These are phyloP conservation scores for Phytopythium kandeliae DNA, from an alignment of 352 stramenopile genomes.

Conservation along the genomic window DNA sequence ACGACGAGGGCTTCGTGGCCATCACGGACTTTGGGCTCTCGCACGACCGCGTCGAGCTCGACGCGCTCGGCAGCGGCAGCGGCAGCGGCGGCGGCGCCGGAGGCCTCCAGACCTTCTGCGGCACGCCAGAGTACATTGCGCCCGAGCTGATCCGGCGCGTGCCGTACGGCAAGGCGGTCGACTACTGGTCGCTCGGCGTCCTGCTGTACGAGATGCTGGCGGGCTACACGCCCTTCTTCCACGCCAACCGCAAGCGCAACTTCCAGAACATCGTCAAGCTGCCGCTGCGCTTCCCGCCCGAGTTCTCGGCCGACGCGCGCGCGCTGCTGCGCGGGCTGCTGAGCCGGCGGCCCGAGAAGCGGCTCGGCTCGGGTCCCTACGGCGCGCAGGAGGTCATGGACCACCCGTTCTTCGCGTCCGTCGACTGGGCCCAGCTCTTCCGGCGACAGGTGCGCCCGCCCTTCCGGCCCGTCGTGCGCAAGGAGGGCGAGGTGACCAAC, in stretches of 20 bases:
- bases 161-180: slow-evolving; percentile 76
- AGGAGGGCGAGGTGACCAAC: slow-evolving; percentile 68
- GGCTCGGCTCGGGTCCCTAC: slow-evolving; percentile 60
- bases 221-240: slow-evolving; percentile 86
- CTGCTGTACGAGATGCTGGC: slow-evolving; percentile 90
- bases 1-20: slow-evolving; percentile 80
- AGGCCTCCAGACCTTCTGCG: slow-evolving; percentile 69
- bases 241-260: slow-evolving; percentile 81
- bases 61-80: too few relatives aligned
- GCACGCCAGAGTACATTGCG: slow-evolving; percentile 74
- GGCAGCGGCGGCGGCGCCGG: too few relatives aligned
- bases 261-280: slow-evolving; percentile 87
- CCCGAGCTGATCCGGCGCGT: slow-evolving; percentile 82
- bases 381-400: slow-evolving; percentile 78
- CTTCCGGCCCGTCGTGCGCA: slow-evolving; percentile 61
- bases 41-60: slow-evolving; percentile 71
- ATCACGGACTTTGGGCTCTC: slow-evolving; percentile 78
- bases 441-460: slow-evolving; percentile 61
- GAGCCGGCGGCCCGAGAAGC: slow-evolving; percentile 67
- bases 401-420: slow-evolving; percentile 71
- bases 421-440: slow-evolving; percentile 81
- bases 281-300: slow-evolving; percentile 56
- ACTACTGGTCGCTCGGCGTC: slow-evolving; percentile 85
- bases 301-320: slow-evolving; percentile 75
- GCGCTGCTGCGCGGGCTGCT: slow-evolving; percentile 70